phyloP scores from a whole-genome alignment of 2,329 filamentous ascomycete genomes.

The Diaporthe citriasiana region DNA sequence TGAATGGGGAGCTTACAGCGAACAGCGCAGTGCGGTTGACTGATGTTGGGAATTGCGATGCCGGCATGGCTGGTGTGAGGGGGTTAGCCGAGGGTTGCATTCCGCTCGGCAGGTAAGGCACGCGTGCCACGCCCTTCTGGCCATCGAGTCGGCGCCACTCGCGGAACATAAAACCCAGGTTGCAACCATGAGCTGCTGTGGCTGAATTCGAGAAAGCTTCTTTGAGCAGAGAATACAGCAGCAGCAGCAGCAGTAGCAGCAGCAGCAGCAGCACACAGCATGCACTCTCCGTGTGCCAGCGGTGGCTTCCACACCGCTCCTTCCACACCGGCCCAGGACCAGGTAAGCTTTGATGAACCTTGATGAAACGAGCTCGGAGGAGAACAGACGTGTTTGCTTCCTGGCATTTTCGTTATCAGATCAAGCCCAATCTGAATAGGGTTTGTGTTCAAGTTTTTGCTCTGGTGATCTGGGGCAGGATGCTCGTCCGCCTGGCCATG shows the following conservation, averaged over 20 bases:
- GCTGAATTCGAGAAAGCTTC: not conserved
- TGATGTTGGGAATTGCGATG: slow-evolving; percentile 17
- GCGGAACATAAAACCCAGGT: not conserved
- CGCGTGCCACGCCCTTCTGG: slow-evolving; percentile 7
- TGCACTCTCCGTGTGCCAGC: not conserved
- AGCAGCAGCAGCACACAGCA: slow-evolving; percentile 3
- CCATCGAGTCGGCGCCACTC: slow-evolving; percentile 5
- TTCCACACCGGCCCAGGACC: slow-evolving; percentile 3
- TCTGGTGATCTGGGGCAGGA: not conserved
- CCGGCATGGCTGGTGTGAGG: slow-evolving; percentile 14
- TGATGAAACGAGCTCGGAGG: not conserved
- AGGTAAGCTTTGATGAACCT: slow-evolving; percentile 4
- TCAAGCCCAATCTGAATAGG: not conserved
- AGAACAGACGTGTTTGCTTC: not conserved
- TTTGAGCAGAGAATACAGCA: not conserved
- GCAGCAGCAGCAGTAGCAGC: too few species aligned
- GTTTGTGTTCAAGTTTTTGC: not conserved
- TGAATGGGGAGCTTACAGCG: not conserved
- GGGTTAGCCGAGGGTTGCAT: slow-evolving; percentile 20
- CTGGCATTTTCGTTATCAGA: not conserved
- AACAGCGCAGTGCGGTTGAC: not conserved
- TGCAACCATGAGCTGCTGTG: slow-evolving; percentile 11
- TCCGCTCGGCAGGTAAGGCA: slow-evolving; percentile 24
- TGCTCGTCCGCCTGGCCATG: not conserved
- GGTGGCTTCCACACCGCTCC: slow-evolving; percentile 26